phyloP scores from a whole-genome alignment of 176 grass and related monocot genomes.

The Melocanna baccifera region DNA sequence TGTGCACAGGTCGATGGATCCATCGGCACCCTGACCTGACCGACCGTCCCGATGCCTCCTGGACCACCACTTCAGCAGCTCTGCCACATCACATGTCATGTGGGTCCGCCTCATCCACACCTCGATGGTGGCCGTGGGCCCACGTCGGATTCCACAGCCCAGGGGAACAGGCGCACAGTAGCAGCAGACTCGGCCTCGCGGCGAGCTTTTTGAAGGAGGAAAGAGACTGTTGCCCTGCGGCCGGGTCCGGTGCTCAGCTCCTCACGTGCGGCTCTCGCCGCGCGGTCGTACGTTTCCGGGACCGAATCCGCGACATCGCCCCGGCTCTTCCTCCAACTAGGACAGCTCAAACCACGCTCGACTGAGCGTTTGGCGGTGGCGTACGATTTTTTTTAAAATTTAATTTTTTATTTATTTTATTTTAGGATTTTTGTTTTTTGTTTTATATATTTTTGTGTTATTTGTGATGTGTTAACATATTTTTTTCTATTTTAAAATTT shows the following conservation, averaged over 20 bases:
- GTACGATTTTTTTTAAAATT: too few species aligned
- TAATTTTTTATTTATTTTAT: too few species aligned
- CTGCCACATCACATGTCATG: slow-evolving; percentile 12
- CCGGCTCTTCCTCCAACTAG: slow-evolving; percentile 10
- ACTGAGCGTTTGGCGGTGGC: too few species aligned
- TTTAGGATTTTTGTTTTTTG: too few species aligned
- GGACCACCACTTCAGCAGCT: slow-evolving; percentile 2
- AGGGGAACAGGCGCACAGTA: neutral
- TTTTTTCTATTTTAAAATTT: too few species aligned
- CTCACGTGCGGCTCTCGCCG: slow-evolving; percentile 27
- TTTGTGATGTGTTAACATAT: too few species aligned
- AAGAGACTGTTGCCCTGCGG: too few species aligned
- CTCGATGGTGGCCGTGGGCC: neutral
- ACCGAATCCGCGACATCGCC: slow-evolving; percentile 33
- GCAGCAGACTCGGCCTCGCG: neutral
- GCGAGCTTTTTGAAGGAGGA: neutral
- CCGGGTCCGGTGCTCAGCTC: neutral
- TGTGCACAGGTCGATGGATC: neutral
- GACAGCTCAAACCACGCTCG: too few species aligned
- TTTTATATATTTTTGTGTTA: too few species aligned
- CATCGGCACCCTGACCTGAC: neutral
- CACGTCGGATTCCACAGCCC: neutral
- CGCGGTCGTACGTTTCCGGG: neutral
- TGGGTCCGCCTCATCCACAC: neutral
- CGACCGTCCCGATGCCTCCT: neutral